A percentile compares a stretch with the other conserved stretches of the same genome.
These are phyloP conservation scores for Ceratobasidium sp. DNA, from an alignment of 1,284 basidiomycete species.

Conservation along the genomic window DNA sequence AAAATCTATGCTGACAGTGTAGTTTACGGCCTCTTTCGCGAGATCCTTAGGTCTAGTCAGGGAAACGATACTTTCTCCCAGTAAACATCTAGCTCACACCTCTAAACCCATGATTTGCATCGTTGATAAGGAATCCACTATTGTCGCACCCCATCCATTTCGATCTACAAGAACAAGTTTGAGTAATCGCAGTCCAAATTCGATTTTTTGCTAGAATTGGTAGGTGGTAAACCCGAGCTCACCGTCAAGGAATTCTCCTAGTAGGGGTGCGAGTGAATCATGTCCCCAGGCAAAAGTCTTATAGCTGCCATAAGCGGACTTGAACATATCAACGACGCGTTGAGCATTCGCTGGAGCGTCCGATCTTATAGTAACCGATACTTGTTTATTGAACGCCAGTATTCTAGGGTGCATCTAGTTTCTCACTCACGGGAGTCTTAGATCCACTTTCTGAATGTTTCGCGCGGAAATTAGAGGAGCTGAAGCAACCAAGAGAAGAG, in stretches of 20 bases:
- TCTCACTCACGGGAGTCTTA: constrained; percentile 34
- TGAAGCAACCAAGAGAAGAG: neutral
- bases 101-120: constrained; percentile 47
- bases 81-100: constrained; percentile 9
- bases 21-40: constrained; percentile 33
- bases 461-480: neutral
- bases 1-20: constrained; percentile 39
- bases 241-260: constrained; percentile 33
- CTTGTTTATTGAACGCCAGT: neutral
- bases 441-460: constrained; percentile 41
- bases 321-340: constrained; percentile 46
- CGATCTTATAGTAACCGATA: neutral
- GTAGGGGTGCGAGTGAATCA: constrained; percentile 46
- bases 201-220: neutral
- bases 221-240: neutral
- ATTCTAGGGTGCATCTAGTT: neutral
- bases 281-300: constrained; percentile 45
- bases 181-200: neutral
- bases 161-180: constrained; percentile 2
- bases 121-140: constrained; percentile 47
- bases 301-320: constrained; percentile 42
- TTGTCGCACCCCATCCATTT: constrained; percentile 47
- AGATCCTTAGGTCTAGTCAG: constrained; percentile 25
- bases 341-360: constrained; percentile 42
- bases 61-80: neutral